Conservation (phyloP, 257 asterid species). For the Capsicum pubescens region DNA sequence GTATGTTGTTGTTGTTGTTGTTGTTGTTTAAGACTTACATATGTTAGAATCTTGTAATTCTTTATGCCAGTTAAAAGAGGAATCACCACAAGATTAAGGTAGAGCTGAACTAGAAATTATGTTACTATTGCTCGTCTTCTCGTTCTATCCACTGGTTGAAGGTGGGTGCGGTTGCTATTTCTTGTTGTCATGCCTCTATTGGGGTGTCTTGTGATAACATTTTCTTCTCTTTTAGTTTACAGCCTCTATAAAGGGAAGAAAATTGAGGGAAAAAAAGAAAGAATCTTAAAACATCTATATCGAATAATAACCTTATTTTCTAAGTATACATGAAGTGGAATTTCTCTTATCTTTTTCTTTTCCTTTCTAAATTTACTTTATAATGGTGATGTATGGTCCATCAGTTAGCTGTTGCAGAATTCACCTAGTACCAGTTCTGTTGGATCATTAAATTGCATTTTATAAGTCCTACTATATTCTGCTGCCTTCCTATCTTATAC, state of each 20-base stretch:
- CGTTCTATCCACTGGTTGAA: no score
- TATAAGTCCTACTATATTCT: no score
- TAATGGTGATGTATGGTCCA: background rate
- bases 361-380: background rate
- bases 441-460: background rate
- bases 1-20: no score
- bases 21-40: no score
- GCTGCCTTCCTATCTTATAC: background rate
- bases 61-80: no score
- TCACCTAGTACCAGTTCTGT: background rate
- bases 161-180: background rate
- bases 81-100: no score
- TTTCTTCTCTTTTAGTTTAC: background rate
- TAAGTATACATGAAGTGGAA: background rate
- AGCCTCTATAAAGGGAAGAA: background rate
- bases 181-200: constrained; percentile 6
- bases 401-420: background rate
- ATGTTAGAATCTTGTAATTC: no score
- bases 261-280: background rate
- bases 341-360: background rate
- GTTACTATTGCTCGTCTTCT: no score
- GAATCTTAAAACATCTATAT: background rate
- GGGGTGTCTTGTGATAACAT: background rate
- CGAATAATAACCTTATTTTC: background rate
- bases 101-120: no score